Evolutionary conservation across 2,329 filamentous ascomycete species (phyloP), one percentile per base, ranked within the genome.

Genomic region (Cladosporium sp.): DNA sequence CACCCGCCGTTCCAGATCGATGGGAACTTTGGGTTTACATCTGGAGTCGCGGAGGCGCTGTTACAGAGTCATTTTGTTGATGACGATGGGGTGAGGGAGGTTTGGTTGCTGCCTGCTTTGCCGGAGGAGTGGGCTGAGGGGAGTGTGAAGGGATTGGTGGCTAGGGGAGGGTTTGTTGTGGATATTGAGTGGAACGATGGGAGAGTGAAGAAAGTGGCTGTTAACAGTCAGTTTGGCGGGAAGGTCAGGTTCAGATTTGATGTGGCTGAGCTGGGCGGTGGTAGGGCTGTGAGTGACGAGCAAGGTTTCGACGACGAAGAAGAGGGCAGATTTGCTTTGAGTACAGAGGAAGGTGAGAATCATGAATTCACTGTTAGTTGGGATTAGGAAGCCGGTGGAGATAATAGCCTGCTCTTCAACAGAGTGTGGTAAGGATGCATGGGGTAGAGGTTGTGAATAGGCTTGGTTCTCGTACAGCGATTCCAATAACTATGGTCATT

Each of bases 1-100:
- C 5, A 78, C 6, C 73, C 75, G 56, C 83, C 85, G 1, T 87
- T 87, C 68, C 85, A 87, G 75, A 86, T 87, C 65, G 85, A 87
- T 71, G 85, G 84, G 7, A 87, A 87, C 70, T 86, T 85, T 67
- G 85, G 84, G 1, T 73, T 81, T 26, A 78, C 77, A 2, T 85
- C 83, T 0, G 83, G 82, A 0, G 77, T 63, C 7, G 61, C 49
- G 11, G 61, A 63, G 50, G 61, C 50, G 2, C 8, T 63, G 26
- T 7, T 63, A 50, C 61, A 63, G n/a, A 63, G 61, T 11, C 61
- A 63, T 18, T 56, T 63, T 35, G 37, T 63, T 4, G 31, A 53
- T 10, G 61, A 23, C 6, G 61, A 63, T 56, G 61, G 61, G 10
- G 35, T 29, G 21, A 40, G 61, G 35, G 61, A 63, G 61, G 28